Percentiles rank a stretch among this genome's conserved stretches.
Evolutionary conservation across 2,329 filamentous ascomycete genomes (phyloP).

Genomic region (Gnomoniopsis smithogilvyi): DNA sequence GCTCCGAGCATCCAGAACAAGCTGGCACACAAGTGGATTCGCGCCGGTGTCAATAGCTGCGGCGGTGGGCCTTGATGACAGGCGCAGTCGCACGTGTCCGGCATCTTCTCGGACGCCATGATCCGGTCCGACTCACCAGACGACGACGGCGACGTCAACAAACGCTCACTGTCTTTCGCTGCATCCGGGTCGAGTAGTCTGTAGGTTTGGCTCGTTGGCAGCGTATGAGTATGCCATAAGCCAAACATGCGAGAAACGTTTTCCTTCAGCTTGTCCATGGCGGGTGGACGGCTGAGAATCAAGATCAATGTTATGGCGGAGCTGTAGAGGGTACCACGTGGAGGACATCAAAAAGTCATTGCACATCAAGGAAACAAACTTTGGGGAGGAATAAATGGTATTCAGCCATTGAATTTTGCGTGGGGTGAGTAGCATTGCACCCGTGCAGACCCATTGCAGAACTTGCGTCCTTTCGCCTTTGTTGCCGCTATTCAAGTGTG

Average conservation of each 20-base stretch:
- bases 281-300: neutral
- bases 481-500: constrained; percentile 3
- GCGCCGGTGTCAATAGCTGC: neutral
- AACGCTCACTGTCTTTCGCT: constrained; percentile 4
- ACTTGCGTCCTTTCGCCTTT: neutral
- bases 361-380: neutral
- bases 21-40: constrained; percentile 1
- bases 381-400: neutral
- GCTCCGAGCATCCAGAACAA: constrained; percentile 5
- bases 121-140: neutral
- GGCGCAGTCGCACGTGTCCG: neutral
- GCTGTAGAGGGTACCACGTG: neutral
- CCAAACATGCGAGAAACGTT: neutral
- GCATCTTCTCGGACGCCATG: neutral
- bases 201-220: neutral
- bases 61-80: neutral
- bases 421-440: too few species aligned
- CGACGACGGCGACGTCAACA: constrained; percentile 1
- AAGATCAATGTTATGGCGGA: neutral
- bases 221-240: neutral
- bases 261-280: neutral
- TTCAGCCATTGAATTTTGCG: neutral
- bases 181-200: neutral
- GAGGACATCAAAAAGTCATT: neutral
- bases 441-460: neutral